phyloP scores from a whole-genome alignment of 2,329 filamentous ascomycete species.

The Juglanconis sp. region DNA sequence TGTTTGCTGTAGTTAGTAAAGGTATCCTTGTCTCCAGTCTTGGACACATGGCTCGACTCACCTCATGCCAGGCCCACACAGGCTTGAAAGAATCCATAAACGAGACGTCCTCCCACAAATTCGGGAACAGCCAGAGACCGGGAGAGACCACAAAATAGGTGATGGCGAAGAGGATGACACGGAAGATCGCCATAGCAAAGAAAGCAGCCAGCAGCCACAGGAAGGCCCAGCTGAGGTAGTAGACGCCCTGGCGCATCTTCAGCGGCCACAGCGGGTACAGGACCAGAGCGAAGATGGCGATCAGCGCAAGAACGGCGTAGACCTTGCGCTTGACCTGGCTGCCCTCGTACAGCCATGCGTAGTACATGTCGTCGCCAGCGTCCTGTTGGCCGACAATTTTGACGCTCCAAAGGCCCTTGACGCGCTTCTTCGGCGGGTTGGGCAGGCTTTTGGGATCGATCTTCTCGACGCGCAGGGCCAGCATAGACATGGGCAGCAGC shows the following conservation, averaged over 20 bases:
- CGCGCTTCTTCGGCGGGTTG: constrained; percentile 72
- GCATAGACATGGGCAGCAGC: constrained; percentile 87
- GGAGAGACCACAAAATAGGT: constrained; percentile 83
- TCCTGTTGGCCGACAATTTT: constrained; percentile 96
- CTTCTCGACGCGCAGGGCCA: constrained; percentile 87
- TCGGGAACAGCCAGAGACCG: constrained; percentile 97
- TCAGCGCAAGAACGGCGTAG: constrained; percentile 79
- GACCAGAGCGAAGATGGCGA: constrained; percentile 82
- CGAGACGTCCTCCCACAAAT: constrained; percentile 96
- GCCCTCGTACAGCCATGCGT: constrained; percentile 94
- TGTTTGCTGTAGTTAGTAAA: constrained; percentile 8
- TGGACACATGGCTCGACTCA: constrained; percentile 38
- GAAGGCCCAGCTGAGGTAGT: constrained; percentile 95
- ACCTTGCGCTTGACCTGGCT: constrained; percentile 91
- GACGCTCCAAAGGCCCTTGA: constrained; percentile 96
- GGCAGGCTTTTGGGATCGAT: constrained; percentile 71
- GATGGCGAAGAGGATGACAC: constrained; percentile 87
- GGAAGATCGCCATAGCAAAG: constrained; percentile 97
- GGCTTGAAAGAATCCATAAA: constrained; percentile 97
- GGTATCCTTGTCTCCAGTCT: not conserved
- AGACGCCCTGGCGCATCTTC: constrained; percentile 85
- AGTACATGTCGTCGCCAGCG: constrained; percentile 81
- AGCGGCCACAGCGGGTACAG: constrained; percentile 97
- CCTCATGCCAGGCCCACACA: constrained; percentile 97
- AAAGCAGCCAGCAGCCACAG: constrained; percentile 86